Evolutionary conservation across 164 flowering plant species (phyloP), one percentile per base, ranked within the genome.

Genomic region (Nymphaea thermarum): DNA sequence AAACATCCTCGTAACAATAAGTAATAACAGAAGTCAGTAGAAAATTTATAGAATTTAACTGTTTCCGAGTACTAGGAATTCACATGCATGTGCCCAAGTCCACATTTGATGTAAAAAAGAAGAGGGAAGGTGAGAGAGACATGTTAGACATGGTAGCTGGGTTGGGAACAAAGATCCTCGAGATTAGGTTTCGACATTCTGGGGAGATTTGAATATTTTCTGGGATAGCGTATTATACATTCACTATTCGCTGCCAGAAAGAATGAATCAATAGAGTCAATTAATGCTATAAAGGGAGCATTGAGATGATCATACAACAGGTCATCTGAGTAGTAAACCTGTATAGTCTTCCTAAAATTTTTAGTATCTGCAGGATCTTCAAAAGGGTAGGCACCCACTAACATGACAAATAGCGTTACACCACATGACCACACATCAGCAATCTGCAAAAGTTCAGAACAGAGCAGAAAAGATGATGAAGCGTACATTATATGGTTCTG

Each of bases 391-490:
- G 84, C 83, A 43, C 97, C 96, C 64, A 91, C 87, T 71, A 91
- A 78, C 97, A 91, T 91, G 42, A 91, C 97, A 75, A 87, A 91
- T 67, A 91, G 79, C 25, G 93, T 89, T 42, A 91, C 97, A 1
- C 93, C 97, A 78, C 96, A 91, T 1, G 96, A 91, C 97, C 97
- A 91, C 55, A 91, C 97, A 80, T 91, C 97, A 44, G 97, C 97
- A 71, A 84, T 82, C 97, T 91, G 87, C 8, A n/a, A n/a, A n/a
- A n/a, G n/a, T n/a, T n/a, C n/a, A n/a, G n/a, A n/a, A n/a, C n/a
- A n/a, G n/a, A n/a, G n/a, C n/a, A n/a, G n/a, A n/a, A n/a, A n/a
- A n/a, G n/a, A n/a, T n/a, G n/a, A n/a, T n/a, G n/a, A n/a, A n/a
- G n/a, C n/a, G n/a, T n/a, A n/a, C n/a, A n/a, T n/a, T n/a, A n/a